A percentile compares a stretch with the other conserved stretches of the same genome.
Evolutionary conservation across 164 flowering plant species (phyloP).

Genomic region (Chimonanthus praecox): DNA sequence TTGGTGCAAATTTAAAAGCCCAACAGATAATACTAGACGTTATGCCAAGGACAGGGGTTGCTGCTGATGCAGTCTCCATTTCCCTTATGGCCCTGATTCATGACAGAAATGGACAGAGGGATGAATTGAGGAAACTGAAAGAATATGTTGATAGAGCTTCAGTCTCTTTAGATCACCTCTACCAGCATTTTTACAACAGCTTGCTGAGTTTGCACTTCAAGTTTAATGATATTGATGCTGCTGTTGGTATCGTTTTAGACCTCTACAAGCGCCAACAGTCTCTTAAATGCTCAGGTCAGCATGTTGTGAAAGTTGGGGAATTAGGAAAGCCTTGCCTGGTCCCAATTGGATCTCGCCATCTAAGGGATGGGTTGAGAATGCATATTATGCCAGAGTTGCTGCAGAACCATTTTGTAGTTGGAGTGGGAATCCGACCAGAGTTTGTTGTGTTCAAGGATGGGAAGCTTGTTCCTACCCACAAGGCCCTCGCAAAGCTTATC

Average conservation of each 20-base stretch:
- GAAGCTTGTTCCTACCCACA: slow-evolving; percentile 42
- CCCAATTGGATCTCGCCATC: slow-evolving; percentile 57
- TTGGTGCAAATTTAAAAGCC: slow-evolving; percentile 50
- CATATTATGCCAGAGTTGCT: slow-evolving; percentile 43
- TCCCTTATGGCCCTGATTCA: slow-evolving; percentile 46
- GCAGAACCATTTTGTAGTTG: slow-evolving; percentile 40
- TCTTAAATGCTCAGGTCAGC: slow-evolving; percentile 7
- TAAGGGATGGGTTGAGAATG: slow-evolving; percentile 44
- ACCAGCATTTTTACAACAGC: slow-evolving; percentile 57
- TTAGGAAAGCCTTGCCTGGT: slow-evolving; percentile 29
- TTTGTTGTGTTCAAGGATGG: slow-evolving; percentile 40
- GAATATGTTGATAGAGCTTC: slow-evolving; percentile 37
- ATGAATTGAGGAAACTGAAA: slow-evolving; percentile 64
- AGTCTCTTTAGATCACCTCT: slow-evolving; percentile 31
- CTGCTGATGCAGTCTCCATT: slow-evolving; percentile 64
- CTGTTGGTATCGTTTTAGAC: slow-evolving; percentile 46
- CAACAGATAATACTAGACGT: slow-evolving; percentile 57
- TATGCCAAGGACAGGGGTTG: slow-evolving; percentile 52
- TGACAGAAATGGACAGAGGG: slow-evolving; percentile 69
- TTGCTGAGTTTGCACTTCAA: slow-evolving; percentile 70
- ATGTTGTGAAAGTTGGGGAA: slow-evolving; percentile 3
- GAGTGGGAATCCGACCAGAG: slow-evolving; percentile 24
- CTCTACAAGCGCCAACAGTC: slow-evolving; percentile 23
- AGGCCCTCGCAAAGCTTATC: slow-evolving; percentile 60
- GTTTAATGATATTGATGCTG: slow-evolving; percentile 69